Conservation (phyloP, 495 filamentous ascomycete genomes). For the Talaromyces proteolyticus region DNA sequence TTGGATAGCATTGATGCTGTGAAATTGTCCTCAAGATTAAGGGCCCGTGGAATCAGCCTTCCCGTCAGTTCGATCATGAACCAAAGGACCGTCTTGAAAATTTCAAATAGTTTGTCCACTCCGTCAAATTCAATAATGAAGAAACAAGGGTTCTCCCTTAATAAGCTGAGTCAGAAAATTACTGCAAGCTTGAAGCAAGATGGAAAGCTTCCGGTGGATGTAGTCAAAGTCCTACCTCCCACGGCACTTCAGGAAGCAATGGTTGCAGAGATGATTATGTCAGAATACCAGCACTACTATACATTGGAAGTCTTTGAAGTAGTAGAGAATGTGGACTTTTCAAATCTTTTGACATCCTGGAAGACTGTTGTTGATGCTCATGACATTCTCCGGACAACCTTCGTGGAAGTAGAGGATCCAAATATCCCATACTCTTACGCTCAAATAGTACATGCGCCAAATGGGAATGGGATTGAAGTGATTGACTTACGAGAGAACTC, state of each 20-base stretch:
- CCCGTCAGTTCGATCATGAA: constrained; percentile 65
- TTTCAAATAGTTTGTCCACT: constrained; percentile 24
- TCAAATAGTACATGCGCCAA: constrained; percentile 49
- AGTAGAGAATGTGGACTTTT: constrained; percentile 39
- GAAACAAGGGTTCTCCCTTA: constrained; percentile 12
- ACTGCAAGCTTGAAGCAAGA: constrained; percentile 14
- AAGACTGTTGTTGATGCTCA: constrained; percentile 44
- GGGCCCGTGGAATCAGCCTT: constrained; percentile 47
- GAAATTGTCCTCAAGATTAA: constrained; percentile 62
- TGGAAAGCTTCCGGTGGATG: constrained; percentile 19
- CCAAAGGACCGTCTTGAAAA: constrained; percentile 54
- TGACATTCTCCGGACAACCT: constrained; percentile 67
- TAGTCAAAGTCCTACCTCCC: constrained; percentile 55
- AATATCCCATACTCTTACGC: constrained; percentile 50
- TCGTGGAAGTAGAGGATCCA: constrained; percentile 55
- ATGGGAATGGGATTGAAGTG: constrained; percentile 13
- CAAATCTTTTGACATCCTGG: constrained; percentile 54
- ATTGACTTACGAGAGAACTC: constrained; percentile 11
- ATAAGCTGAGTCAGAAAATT: constrained; percentile 19
- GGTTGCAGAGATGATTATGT: constrained; percentile 68
- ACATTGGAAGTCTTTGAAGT: constrained; percentile 70
- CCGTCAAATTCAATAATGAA: constrained; percentile 5
- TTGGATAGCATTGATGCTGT: constrained; percentile 88
- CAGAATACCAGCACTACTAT: constrained; percentile 67
- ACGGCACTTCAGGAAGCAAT: constrained; percentile 84